Percentiles rank a stretch among this genome's conserved stretches.
phyloP scores from a whole-genome alignment of 129 eudicot species.

The Calendula officinalis region DNA sequence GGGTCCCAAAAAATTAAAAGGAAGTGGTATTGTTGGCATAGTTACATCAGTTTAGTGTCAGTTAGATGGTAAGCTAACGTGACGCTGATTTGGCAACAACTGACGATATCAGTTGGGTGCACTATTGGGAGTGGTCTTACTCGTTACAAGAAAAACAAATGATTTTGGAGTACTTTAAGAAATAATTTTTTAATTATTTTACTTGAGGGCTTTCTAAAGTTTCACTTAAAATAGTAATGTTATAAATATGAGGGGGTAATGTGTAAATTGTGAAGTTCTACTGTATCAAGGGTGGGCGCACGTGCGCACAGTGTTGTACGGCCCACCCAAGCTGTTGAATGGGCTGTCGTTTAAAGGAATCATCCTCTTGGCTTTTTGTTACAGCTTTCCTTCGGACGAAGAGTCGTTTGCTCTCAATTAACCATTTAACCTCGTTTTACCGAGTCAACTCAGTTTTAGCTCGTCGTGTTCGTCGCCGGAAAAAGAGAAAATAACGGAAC shows the following conservation, averaged over 20 bases:
- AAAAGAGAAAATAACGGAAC: not conserved
- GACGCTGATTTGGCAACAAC: too few relatives aligned
- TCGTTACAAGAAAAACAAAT: too few relatives aligned
- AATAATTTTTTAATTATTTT: too few relatives aligned
- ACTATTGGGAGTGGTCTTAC: too few relatives aligned
- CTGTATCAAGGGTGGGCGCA: conserved; percentile 32
- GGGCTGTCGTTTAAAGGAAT: conserved; percentile 32
- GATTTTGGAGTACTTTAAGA: too few relatives aligned
- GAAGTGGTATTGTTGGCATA: too few relatives aligned
- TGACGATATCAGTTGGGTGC: too few relatives aligned
- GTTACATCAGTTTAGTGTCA: too few relatives aligned
- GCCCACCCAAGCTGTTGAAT: conserved; percentile 15
- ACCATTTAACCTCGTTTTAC: not conserved
- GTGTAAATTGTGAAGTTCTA: not conserved
- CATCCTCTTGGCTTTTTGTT: conserved; percentile 23
- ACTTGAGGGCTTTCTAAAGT: not conserved
- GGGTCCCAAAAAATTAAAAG: too few relatives aligned
- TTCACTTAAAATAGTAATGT: not conserved
- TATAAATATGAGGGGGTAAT: not conserved
- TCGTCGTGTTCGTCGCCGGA: conserved; percentile 17
- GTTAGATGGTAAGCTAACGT: too few relatives aligned
- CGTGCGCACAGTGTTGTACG: conserved; percentile 26
- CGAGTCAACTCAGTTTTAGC: conserved; percentile 30
- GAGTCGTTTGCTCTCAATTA: conserved; percentile 7
- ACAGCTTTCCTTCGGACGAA: conserved; percentile 27